Evolutionary conservation across 2,329 filamentous ascomycete species (phyloP), one percentile per base, ranked within the genome.

Genomic region (Sarocladiaceae sp.): DNA sequence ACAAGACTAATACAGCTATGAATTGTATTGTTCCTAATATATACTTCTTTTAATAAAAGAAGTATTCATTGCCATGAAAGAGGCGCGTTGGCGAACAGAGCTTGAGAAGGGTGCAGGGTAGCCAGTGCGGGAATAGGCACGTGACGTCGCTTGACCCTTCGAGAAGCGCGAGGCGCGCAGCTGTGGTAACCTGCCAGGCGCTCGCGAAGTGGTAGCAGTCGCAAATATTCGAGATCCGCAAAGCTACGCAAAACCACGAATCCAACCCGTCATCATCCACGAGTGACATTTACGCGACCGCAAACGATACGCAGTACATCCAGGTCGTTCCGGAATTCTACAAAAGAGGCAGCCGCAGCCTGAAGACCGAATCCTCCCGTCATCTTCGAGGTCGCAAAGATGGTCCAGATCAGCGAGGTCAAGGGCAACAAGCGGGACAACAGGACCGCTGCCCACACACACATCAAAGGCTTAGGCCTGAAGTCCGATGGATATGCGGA

Each of bases 401-500:
- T 92, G 88, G 88, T 93, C 62, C 87, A 91, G 70, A 91, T 94
- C 72, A 95, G 88, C 76, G 91, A 96, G 76, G 89, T 96, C 66
- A 96, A 96, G 79, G 88, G 88, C 76, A 93, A 90, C 74, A 85
- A 86, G 76, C 91, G 94, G 77, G 93, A 97, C 71, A 94, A 95
- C 75, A 86, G 94, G 67, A 99, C 94, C 46, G 93, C 94, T 56
- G 88, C 93, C 61, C 94, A 99, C 73, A 97, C 93, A 51, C 94
- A 99, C 73, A 99, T 99, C 80, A 96, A 91, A 69, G 94, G 94
- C 50, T 79, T 99, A 36, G 94, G 94, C 17, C 74, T 99, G 60
- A 88, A 89, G 65, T 68, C 82, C 48, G 90, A 96, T 84, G 94
- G 94, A 57, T 86, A 82, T 50, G 90, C 94, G 56, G 92, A 96